These are phyloP conservation scores for Pythium pyrilobum DNA, from an alignment of 352 stramenopile species.

Conservation along the genomic window DNA sequence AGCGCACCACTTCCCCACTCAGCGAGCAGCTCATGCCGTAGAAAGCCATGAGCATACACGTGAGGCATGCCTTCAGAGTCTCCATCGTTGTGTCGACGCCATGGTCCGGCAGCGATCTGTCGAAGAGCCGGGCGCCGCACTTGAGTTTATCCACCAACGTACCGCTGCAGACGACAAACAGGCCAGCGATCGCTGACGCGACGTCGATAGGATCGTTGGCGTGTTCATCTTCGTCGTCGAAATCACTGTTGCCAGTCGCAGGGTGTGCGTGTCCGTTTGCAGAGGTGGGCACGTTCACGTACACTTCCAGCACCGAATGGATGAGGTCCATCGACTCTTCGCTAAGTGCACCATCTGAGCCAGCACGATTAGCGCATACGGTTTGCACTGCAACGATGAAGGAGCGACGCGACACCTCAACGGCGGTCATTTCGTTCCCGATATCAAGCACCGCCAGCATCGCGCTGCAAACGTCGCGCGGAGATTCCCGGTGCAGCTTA, in stretches of 20 bases:
- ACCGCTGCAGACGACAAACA: constrained; percentile 69
- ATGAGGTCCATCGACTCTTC: constrained; percentile 64
- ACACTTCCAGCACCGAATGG: constrained; percentile 57
- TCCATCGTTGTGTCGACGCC: constrained; percentile 38
- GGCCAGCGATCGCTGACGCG: constrained; percentile 43
- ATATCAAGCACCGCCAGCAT: constrained; percentile 27
- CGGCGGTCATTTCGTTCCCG: constrained; percentile 3
- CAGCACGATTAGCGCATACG: constrained; percentile 22
- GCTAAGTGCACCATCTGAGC: constrained; percentile 15
- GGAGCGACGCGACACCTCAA: constrained; percentile 33
- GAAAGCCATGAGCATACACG: constrained; percentile 77
- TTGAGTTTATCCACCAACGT: constrained; percentile 35
- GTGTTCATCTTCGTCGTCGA: constrained; percentile 43
- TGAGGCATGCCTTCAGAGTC: constrained; percentile 59
- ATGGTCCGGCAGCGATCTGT: constrained; percentile 26
- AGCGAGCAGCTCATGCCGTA: constrained; percentile 80
- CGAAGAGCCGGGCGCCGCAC: constrained; percentile 15
- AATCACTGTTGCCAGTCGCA: constrained; percentile 2
- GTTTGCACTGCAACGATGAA: constrained; percentile 53
- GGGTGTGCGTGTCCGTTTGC: constrained; percentile 6
- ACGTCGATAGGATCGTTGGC: constrained; percentile 49
- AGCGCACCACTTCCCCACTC: constrained; percentile 62
- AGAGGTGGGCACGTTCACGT: constrained; percentile 41
- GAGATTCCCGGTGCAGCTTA: constrained; percentile 36
- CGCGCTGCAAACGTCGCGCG: constrained; percentile 28